These are phyloP conservation scores for Ganoderma multipileum DNA, from an alignment of 1,284 basidiomycete genomes.

Conservation along the genomic window DNA sequence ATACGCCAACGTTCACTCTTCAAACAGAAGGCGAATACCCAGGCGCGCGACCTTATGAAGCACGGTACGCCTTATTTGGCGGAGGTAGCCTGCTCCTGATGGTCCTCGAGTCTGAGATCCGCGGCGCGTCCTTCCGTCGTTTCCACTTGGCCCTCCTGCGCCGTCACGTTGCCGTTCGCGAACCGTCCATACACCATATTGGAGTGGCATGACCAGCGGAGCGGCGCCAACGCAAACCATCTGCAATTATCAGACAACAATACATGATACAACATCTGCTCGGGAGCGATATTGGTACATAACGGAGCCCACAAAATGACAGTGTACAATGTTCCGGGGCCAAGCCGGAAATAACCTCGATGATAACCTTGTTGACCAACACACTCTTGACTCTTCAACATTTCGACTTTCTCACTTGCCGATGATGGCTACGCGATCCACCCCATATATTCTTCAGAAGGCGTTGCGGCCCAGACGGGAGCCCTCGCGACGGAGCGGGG, in stretches of 20 bases:
- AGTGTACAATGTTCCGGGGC: background rate
- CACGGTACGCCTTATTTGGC: no score
- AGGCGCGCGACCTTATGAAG: no score
- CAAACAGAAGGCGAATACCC: no score
- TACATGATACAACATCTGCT: constrained; percentile 1
- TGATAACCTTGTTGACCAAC: background rate
- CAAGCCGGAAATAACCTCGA: constrained; percentile 1
- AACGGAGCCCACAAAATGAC: constrained; percentile 3
- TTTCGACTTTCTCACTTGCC: background rate
- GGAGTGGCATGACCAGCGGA: no score
- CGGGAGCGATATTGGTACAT: background rate
- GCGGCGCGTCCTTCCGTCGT: no score
- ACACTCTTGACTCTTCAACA: constrained; percentile 1
- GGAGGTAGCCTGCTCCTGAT: no score
- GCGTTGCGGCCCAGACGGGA: background rate
- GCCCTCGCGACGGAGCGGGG: constrained; percentile 6
- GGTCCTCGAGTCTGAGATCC: no score
- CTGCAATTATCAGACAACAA: background rate
- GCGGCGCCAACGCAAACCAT: background rate
- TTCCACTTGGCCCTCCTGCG: no score
- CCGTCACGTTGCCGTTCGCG: no score
- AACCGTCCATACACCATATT: no score
- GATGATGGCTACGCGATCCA: background rate
- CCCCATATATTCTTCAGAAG: background rate
- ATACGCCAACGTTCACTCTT: no score